These are phyloP conservation scores for Penicillium cinerascens DNA, from an alignment of 495 filamentous ascomycete genomes.

Conservation along the genomic window DNA sequence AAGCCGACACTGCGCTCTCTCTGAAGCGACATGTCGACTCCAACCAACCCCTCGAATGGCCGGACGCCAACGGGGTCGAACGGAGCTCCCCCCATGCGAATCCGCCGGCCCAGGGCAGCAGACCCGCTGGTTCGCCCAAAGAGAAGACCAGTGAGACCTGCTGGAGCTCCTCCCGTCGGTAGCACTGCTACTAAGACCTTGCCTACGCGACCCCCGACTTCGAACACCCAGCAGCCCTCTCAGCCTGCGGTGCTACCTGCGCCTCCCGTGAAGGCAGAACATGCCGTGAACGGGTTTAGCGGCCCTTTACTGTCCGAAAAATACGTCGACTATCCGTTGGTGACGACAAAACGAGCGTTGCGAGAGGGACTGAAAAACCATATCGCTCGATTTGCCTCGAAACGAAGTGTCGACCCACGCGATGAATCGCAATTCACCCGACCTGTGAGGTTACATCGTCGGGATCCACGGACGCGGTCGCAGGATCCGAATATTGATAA, in stretches of 20 bases:
- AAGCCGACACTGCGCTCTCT: not conserved
- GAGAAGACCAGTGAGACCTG: constrained; percentile 39
- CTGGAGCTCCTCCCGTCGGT: constrained; percentile 18
- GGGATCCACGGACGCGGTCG: constrained; percentile 74
- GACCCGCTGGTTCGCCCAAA: constrained; percentile 71
- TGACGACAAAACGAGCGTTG: constrained; percentile 75
- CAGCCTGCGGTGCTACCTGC: constrained; percentile 12
- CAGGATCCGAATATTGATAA: constrained; percentile 38
- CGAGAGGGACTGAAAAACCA: constrained; percentile 82
- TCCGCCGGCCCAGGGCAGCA: constrained; percentile 49
- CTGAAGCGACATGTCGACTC: constrained; percentile 32
- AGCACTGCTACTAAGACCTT: constrained; percentile 22
- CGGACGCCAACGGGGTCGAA: constrained; percentile 31
- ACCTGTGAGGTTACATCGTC: constrained; percentile 82
- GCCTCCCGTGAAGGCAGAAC: constrained; percentile 28
- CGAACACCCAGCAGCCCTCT: constrained; percentile 5
- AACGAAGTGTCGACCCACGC: constrained; percentile 63
- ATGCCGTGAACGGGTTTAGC: constrained; percentile 58
- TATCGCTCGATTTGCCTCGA: constrained; percentile 70
- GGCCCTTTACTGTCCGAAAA: constrained; percentile 47
- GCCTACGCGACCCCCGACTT: constrained; percentile 20
- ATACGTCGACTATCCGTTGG: constrained; percentile 65
- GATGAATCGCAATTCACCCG: constrained; percentile 79
- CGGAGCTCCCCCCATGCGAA: constrained; percentile 37
- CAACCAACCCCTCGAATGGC: constrained; percentile 30